Conservation (phyloP, 495 filamentous ascomycete species). For the Hypoxylon subgilvum region DNA sequence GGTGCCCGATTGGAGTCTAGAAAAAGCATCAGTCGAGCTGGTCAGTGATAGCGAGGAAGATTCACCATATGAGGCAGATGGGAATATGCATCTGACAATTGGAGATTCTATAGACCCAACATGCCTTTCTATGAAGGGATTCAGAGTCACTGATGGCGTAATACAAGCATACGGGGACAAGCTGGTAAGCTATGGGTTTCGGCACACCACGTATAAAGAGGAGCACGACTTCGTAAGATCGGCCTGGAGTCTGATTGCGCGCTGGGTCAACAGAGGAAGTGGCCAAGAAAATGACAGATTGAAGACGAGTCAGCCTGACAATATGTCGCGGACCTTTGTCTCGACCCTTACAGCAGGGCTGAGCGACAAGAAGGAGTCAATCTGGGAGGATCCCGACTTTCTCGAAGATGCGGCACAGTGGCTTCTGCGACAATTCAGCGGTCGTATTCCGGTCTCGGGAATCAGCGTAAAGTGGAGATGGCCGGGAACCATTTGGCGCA, state of each 20-base stretch:
- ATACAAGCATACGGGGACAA: conserved; percentile 25
- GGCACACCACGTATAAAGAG: conserved; percentile 12
- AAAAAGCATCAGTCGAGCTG: conserved; percentile 19
- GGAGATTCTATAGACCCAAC: conserved; percentile 11
- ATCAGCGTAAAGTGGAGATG: conserved; percentile 14
- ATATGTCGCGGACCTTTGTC: conserved; percentile 20
- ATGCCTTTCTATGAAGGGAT: conserved; percentile 19
- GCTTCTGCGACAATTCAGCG: conserved; percentile 13
- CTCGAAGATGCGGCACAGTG: conserved; percentile 17
- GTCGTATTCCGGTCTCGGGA: conserved; percentile 14
- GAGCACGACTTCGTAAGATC: conserved; percentile 20
- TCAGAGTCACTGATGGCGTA: conserved; percentile 1
- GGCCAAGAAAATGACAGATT: background rate
- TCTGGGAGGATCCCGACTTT: conserved; percentile 12
- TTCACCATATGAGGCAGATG: conserved; percentile 11
- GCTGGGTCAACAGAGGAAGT: background rate
- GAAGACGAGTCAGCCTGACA: conserved; percentile 3
- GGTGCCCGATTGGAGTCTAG: conserved; percentile 27
- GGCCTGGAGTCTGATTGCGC: conserved; percentile 17
- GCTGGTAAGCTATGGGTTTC: conserved; percentile 21
- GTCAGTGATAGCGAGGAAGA: conserved; percentile 2
- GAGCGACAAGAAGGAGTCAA: conserved; percentile 8
- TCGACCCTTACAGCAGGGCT: conserved; percentile 19
- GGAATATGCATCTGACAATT: conserved; percentile 10
- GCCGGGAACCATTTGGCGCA: conserved; percentile 3